phyloP scores from a whole-genome alignment of 2,329 filamentous ascomycete species.

The Paraphaeosphaeria sporulosa region DNA sequence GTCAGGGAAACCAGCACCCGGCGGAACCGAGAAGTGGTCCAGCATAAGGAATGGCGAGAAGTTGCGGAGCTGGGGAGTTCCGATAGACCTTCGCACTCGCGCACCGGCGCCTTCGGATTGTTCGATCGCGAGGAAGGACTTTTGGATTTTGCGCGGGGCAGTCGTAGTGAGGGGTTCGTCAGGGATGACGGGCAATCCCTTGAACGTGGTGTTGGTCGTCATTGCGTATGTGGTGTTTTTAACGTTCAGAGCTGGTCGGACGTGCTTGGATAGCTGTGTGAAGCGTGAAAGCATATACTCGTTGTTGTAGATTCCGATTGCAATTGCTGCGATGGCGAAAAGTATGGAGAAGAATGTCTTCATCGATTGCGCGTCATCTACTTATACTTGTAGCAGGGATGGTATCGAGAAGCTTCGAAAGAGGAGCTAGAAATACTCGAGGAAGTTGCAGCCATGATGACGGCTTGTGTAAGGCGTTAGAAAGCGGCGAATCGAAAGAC shows the following conservation, averaged over 20 bases:
- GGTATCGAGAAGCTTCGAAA: conserved; percentile 44
- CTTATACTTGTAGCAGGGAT: conserved; percentile 41
- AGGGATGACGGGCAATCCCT: conserved; percentile 58
- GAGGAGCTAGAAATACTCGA: conserved; percentile 16
- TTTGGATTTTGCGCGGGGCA: conserved; percentile 75
- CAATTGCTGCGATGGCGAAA: conserved; percentile 52
- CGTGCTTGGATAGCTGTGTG: conserved; percentile 38
- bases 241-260: conserved; percentile 33
- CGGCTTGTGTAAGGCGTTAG: conserved; percentile 38
- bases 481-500: conserved; percentile 25
- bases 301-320: conserved; percentile 48
- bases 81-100: conserved; percentile 84
- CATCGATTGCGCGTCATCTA: conserved; percentile 41
- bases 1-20: conserved; percentile 88
- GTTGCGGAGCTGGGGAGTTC: conserved; percentile 81
- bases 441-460: conserved; percentile 26
- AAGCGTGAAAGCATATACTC: conserved; percentile 53
- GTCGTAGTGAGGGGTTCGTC: conserved; percentile 49
- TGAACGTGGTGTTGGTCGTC: conserved; percentile 49
- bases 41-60: conserved; percentile 96
- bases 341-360: conserved; percentile 51
- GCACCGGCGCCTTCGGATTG: conserved; percentile 90
- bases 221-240: conserved; percentile 36
- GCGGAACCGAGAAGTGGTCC: conserved; percentile 81
- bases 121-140: conserved; percentile 83